Conservation (phyloP, 1,284 basidiomycete species). For the Veloporphyrellus conicus region DNA sequence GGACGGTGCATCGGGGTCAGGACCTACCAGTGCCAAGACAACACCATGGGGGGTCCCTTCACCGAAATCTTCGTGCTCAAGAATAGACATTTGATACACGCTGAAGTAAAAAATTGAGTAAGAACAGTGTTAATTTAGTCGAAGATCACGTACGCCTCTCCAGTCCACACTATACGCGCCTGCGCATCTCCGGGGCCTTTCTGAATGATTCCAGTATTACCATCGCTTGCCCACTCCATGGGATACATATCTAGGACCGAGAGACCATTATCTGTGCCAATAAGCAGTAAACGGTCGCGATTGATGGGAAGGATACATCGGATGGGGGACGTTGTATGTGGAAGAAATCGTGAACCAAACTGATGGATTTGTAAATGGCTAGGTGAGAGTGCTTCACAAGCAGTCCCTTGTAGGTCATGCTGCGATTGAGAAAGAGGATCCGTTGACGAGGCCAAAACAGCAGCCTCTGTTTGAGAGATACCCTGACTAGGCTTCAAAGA, state of each 20-base stretch:
- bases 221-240: conserved; percentile 48
- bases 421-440: conserved; percentile 26
- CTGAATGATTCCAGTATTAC: conserved; percentile 37
- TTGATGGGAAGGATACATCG: conserved; percentile 66
- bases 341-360: conserved; percentile 77
- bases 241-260: conserved; percentile 77
- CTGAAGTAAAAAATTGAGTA: conserved; percentile 36
- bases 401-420: conserved; percentile 30
- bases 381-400: conserved; percentile 43
- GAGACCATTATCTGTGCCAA: conserved; percentile 72
- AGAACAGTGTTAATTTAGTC: not conserved
- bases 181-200: conserved; percentile 68
- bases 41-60: conserved; percentile 67
- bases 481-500: conserved; percentile 14
- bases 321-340: conserved; percentile 70
- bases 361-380: conserved; percentile 64
- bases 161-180: conserved; percentile 62
- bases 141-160: conserved; percentile 57
- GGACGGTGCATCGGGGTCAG: conserved; percentile 45
- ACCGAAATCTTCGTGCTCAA: conserved; percentile 61
- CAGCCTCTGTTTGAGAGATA: conserved; percentile 12
- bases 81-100: conserved; percentile 68
- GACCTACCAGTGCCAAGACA: conserved; percentile 66
- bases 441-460: conserved; percentile 6
- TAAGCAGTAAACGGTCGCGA: conserved; percentile 58